A percentile compares a stretch with the other conserved stretches of the same genome.
Evolutionary conservation across 2,329 filamentous ascomycete genomes (phyloP).

Genomic region (Xylaria sp.): DNA sequence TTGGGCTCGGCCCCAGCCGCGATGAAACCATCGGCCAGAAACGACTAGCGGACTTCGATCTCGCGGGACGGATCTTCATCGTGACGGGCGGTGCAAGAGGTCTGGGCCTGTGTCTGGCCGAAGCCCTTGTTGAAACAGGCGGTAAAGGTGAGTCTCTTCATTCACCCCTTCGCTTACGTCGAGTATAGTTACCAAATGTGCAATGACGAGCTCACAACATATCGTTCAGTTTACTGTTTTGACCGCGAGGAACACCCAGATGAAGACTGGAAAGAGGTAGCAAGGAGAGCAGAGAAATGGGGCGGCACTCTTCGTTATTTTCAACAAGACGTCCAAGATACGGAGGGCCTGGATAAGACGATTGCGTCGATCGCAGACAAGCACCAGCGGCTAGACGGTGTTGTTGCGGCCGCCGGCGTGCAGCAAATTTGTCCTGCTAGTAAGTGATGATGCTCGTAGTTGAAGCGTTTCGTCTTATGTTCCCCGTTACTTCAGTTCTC

Average conservation of each 20-base stretch:
- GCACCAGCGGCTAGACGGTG: slow-evolving; percentile 64
- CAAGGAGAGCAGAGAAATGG: slow-evolving; percentile 64
- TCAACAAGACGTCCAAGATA: slow-evolving; percentile 71
- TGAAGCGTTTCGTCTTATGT: too few species aligned
- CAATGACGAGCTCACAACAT: slow-evolving; percentile 13
- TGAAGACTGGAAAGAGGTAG: slow-evolving; percentile 65
- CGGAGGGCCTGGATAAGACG: slow-evolving; percentile 60
- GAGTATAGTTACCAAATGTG: neutral
- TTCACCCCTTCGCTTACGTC: neutral
- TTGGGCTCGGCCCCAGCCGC: slow-evolving; percentile 30
- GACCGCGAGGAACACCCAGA: slow-evolving; percentile 57
- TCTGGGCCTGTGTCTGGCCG: slow-evolving; percentile 74
- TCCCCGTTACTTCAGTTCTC: too few species aligned
- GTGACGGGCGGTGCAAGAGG: slow-evolving; percentile 76
- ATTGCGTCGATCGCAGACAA: slow-evolving; percentile 64
- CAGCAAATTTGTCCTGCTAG: slow-evolving; percentile 66
- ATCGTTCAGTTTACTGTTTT: slow-evolving; percentile 58
- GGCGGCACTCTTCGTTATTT: slow-evolving; percentile 69
- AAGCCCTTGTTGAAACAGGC: slow-evolving; percentile 76
- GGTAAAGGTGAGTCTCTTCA: slow-evolving; percentile 57
- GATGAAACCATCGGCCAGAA: slow-evolving; percentile 41
- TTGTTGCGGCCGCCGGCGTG: slow-evolving; percentile 71
- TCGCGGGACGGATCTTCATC: slow-evolving; percentile 70
- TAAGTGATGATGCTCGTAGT: neutral
- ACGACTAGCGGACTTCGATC: slow-evolving; percentile 69